Base-by-base conservation (phyloP, 352 stramenopile species). In the Bremia lactucae region DNA sequence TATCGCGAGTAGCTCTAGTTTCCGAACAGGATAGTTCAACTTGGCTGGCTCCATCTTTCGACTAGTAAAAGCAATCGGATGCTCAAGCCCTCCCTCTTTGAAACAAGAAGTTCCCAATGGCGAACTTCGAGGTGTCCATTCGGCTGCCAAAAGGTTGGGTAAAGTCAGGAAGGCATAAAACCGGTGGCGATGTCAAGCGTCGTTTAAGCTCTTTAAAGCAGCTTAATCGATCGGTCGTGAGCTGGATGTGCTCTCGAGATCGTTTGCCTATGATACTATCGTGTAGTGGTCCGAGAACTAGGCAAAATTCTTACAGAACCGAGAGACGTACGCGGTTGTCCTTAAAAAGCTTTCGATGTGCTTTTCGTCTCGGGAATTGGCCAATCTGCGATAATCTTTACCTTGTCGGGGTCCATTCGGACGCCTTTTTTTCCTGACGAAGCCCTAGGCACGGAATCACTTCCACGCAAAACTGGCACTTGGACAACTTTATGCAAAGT, bases 41-140 rank as follows among this genome's bases (percentile, higher is more conserved):
- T 59, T 38, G 7, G 50, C 39, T n/a, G 43, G 34, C 15, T 52
- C 49, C 37, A 52, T 59, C 26, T 59, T 59, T 14, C 33, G 38
- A 18, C 33, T 46, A 4, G 33, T 25, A 19, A 23, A 38, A 2
- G 33, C 16, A 6, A 38, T 38, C 9, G 33, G 33, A 21, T 2
- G 33, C 16, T 38, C 33, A n/a, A 38, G 2, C 16, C 16, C 33
- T 14, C 10, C 16, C 6, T 23, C 33, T 19, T 14, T 38, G 33
- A 19, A 38, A 38, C 16, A 38, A 4, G 16, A 38, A 14, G 10
- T 37, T 29, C 8, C 46, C 31, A 7, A 39, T 37, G 13, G 26
- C 36, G 38, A 41, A 53, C 22, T 53, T 24, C n/a, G 36, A 46
- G 13, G 37, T 31, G n/a, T 53, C 29, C 11, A 37, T 53, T 4